These are phyloP conservation scores for Austroboletus niveus DNA, from an alignment of 1,284 basidiomycete genomes.

Conservation along the genomic window DNA sequence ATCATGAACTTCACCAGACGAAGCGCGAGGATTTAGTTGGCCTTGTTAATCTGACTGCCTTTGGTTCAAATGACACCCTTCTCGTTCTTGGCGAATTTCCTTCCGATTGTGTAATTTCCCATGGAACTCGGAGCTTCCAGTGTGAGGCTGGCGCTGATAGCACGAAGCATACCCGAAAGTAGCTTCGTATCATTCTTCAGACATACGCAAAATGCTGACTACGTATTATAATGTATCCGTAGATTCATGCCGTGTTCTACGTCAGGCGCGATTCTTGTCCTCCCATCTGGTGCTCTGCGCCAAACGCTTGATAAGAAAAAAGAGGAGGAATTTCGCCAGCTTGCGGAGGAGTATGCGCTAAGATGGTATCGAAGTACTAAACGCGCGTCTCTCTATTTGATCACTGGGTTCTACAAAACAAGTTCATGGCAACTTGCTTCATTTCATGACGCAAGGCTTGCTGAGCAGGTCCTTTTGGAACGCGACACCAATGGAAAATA, in stretches of 20 bases:
- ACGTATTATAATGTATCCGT: background rate
- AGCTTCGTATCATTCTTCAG: background rate
- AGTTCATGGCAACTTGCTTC: background rate
- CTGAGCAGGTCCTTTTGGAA: background rate
- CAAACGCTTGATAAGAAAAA: no score
- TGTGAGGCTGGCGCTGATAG: no score
- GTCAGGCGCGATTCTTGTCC: no score
- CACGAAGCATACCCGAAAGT: background rate
- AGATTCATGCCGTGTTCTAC: background rate
- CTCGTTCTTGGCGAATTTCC: no score
- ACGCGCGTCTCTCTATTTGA: background rate
- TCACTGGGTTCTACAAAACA: constrained; percentile 5
- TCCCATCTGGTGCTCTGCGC: no score
- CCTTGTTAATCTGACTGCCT: background rate
- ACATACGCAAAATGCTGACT: background rate
- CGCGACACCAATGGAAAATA: background rate
- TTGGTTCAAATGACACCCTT: background rate
- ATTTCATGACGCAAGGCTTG: background rate
- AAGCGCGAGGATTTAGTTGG: background rate
- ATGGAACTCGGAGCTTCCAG: background rate
- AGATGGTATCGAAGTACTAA: no score
- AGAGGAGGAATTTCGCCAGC: no score
- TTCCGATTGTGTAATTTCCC: background rate
- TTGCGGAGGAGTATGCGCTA: no score
- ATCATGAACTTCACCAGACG: background rate